phyloP scores from a whole-genome alignment of 2,329 filamentous ascomycete species.

The Phaeophleospora eucalypticola region DNA sequence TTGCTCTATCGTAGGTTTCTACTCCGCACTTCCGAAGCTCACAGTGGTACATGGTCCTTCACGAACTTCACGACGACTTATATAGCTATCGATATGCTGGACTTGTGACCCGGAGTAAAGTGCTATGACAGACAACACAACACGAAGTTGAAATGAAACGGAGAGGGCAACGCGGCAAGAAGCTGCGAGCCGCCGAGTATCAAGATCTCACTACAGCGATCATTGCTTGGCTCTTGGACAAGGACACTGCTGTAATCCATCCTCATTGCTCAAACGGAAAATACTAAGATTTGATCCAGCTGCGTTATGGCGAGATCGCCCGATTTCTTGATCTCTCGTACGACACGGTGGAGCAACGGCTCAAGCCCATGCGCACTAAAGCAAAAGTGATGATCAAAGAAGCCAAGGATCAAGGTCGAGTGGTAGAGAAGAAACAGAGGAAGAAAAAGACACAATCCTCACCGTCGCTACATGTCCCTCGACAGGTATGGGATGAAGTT shows the following conservation, averaged over 20 bases:
- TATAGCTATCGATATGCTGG: no score
- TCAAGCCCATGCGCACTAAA: background rate
- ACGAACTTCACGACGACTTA: background rate
- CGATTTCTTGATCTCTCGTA: background rate
- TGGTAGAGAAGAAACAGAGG: background rate
- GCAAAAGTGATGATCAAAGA: background rate
- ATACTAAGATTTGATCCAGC: background rate
- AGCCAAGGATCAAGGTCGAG: background rate
- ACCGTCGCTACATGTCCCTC: no score
- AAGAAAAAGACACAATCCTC: no score
- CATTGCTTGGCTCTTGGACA: background rate
- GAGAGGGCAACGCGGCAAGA: background rate
- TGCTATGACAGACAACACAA: no score
- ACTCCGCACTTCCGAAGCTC: background rate
- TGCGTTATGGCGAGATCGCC: background rate
- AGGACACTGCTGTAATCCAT: background rate
- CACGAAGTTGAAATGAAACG: background rate
- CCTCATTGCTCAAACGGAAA: no score
- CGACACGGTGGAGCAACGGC: background rate
- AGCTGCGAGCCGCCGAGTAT: background rate
- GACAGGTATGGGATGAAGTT: no score
- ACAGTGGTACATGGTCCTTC: no score
- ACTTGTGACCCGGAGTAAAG: no score
- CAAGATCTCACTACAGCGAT: background rate
- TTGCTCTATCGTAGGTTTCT: background rate